Percentiles rank a stretch among this genome's conserved stretches.
Conservation (phyloP, 2,329 filamentous ascomycete species). For the Xylariaceae sp. region DNA sequence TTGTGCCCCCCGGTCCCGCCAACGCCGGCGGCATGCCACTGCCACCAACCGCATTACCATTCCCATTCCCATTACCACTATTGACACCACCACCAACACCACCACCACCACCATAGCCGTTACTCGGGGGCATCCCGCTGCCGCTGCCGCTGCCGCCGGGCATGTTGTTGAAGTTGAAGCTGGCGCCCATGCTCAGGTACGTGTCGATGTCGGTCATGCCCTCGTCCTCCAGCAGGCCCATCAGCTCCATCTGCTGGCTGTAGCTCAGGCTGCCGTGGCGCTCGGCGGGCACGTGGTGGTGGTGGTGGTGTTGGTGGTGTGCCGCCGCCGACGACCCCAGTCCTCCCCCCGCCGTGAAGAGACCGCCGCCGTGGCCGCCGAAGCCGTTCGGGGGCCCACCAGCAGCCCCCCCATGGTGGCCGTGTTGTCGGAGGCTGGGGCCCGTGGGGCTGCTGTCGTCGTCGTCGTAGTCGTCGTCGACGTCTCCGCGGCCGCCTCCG, state of each 20-base stretch:
- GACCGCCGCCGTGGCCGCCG: conserved; percentile 13
- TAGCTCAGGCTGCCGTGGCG: conserved; percentile 66
- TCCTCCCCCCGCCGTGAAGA: conserved; percentile 18
- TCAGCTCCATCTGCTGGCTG: conserved; percentile 74
- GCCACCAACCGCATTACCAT: too few relatives aligned
- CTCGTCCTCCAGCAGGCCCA: conserved; percentile 69
- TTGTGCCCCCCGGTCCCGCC: too few relatives aligned
- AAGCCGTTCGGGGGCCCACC: conserved; percentile 12
- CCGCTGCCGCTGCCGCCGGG: too few relatives aligned
- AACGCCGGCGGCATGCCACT: too few relatives aligned
- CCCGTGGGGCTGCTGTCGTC: conserved; percentile 15
- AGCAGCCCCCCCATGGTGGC: background rate
- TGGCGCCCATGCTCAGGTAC: conserved; percentile 40
- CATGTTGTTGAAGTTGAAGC: conserved; percentile 3
- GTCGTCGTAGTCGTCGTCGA: conserved; percentile 16
- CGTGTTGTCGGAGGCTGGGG: too few relatives aligned
- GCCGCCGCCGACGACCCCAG: too few relatives aligned
- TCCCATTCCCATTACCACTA: too few relatives aligned
- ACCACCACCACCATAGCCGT: too few relatives aligned
- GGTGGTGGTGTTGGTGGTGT: too few relatives aligned
- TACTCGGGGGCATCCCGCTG: too few relatives aligned
- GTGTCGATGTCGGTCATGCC: conserved; percentile 55
- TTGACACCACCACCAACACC: too few relatives aligned
- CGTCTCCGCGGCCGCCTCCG: background rate
- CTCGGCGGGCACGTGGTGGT: conserved; percentile 37